phyloP scores from a whole-genome alignment of 768 basidiomycete genomes.

The Tephrocybe sp. region DNA sequence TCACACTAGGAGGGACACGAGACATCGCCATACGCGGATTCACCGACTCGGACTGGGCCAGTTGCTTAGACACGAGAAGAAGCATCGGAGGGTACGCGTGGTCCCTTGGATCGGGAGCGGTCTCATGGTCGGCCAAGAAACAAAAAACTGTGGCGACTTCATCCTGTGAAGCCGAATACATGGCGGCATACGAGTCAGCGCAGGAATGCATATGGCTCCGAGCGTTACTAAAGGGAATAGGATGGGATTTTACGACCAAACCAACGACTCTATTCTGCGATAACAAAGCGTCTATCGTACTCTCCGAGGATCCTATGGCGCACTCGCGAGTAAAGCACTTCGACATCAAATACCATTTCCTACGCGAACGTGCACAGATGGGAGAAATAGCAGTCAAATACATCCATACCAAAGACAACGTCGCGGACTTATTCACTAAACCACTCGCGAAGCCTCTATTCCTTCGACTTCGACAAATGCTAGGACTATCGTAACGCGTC shows the following conservation, averaged over 20 bases:
- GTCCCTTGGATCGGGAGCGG: slow-evolving; percentile 12
- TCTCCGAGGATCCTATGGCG: slow-evolving; percentile 26
- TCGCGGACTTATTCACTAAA: slow-evolving; percentile 3
- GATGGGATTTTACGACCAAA: slow-evolving; percentile 1
- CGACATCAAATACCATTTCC: neutral
- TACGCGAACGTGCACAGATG: neutral
- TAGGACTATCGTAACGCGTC: neutral
- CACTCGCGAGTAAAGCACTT: neutral
- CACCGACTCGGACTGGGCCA: slow-evolving; percentile 21
- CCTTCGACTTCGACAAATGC: neutral
- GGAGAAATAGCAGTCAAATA: neutral
- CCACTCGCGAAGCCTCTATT: neutral
- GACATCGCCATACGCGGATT: slow-evolving; percentile 12
- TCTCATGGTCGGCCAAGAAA: slow-evolving; percentile 13
- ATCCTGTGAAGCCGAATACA: slow-evolving; percentile 24
- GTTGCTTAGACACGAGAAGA: slow-evolving; percentile 12
- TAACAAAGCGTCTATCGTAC: slow-evolving; percentile 30
- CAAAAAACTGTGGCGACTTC: slow-evolving; percentile 13
- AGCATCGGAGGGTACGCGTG: slow-evolving; percentile 20
- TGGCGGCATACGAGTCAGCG: neutral
- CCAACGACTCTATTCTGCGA: slow-evolving; percentile 21
- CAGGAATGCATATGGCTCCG: neutral
- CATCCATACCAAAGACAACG: neutral
- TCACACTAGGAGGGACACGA: neutral
- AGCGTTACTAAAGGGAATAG: neutral